Evolutionary conservation across 1,284 basidiomycete genomes (phyloP).

Genomic region (Boletellus dicymbophilus): DNA sequence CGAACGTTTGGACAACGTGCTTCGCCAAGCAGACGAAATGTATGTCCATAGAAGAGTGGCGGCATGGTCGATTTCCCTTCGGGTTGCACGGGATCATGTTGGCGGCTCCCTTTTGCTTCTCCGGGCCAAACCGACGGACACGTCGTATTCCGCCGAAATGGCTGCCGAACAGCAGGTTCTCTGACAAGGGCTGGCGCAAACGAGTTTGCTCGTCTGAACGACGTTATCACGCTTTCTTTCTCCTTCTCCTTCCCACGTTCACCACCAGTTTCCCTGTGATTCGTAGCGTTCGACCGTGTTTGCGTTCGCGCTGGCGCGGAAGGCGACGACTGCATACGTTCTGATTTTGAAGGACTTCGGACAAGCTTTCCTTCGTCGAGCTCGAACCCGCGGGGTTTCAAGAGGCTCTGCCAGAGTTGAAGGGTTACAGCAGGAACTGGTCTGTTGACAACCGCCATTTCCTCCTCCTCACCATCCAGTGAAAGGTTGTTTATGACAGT

Average conservation of each 20-base stretch:
- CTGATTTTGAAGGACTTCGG: slow-evolving; percentile 53
- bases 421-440: slow-evolving; percentile 60
- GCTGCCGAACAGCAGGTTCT: slow-evolving; percentile 38
- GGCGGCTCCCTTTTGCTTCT: slow-evolving; percentile 18
- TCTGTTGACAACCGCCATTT: slow-evolving; percentile 54
- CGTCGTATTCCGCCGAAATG: slow-evolving; percentile 47
- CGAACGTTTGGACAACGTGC: slow-evolving; percentile 56
- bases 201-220: slow-evolving; percentile 58
- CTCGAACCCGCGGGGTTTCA: slow-evolving; percentile 64
- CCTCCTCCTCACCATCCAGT: slow-evolving; percentile 37
- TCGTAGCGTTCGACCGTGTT: not conserved
- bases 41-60: slow-evolving; percentile 53
- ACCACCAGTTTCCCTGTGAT: not conserved
- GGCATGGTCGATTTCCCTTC: slow-evolving; percentile 1
- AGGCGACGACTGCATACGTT: slow-evolving; percentile 18
- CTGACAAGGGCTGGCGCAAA: slow-evolving; percentile 44
- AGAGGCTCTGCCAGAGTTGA: slow-evolving; percentile 66
- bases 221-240: slow-evolving; percentile 49
- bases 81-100: slow-evolving; percentile 7
- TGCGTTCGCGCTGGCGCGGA: slow-evolving; percentile 15
- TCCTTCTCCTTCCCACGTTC: slow-evolving; percentile 17
- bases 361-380: slow-evolving; percentile 55
- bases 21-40: slow-evolving; percentile 63
- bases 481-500: slow-evolving; percentile 21
- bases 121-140: slow-evolving; percentile 18